Evolutionary conservation across 73 alveolate species (phyloP).

Genomic region (Paramecium caudatum): DNA sequence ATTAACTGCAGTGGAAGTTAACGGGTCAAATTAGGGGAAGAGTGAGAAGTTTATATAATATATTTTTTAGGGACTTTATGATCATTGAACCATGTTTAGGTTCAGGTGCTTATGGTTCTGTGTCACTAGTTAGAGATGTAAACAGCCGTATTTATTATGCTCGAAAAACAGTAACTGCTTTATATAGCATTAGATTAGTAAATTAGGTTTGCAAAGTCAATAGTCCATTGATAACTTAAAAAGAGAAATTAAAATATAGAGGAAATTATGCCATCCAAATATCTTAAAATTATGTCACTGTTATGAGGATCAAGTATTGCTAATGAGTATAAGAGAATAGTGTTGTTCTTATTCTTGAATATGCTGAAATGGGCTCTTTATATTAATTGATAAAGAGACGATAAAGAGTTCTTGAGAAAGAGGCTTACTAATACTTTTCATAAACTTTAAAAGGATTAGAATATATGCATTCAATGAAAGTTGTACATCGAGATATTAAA

Average conservation of each 20-base stretch:
- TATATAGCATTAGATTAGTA: constrained; percentile 78
- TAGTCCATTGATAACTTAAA: constrained; percentile 84
- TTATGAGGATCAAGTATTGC: constrained; percentile 84
- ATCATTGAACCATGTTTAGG: constrained; percentile 76
- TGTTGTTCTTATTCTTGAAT: constrained; percentile 87
- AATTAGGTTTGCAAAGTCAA: neutral
- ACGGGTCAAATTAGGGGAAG: neutral
- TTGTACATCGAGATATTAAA: constrained; percentile 90
- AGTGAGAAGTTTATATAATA: constrained; percentile 22
- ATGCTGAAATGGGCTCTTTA: constrained; percentile 82
- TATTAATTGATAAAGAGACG: constrained; percentile 78
- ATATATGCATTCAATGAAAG: constrained; percentile 79
- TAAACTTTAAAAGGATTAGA: constrained; percentile 79
- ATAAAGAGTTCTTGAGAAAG: constrained; percentile 81
- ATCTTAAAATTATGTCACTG: constrained; percentile 79
- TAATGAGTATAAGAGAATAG: constrained; percentile 78
- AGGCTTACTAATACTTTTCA: constrained; percentile 70
- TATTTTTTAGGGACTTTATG: constrained; percentile 45
- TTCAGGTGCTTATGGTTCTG: constrained; percentile 88
- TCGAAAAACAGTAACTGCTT: constrained; percentile 81
- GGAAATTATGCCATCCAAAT: constrained; percentile 80
- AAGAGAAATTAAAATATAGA: constrained; percentile 83
- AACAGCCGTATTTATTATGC: constrained; percentile 86
- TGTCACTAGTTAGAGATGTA: constrained; percentile 85
- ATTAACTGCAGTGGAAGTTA: too few relatives aligned